phyloP scores from a whole-genome alignment of 2,329 filamentous ascomycete species.

The Monosporascus sp. region DNA sequence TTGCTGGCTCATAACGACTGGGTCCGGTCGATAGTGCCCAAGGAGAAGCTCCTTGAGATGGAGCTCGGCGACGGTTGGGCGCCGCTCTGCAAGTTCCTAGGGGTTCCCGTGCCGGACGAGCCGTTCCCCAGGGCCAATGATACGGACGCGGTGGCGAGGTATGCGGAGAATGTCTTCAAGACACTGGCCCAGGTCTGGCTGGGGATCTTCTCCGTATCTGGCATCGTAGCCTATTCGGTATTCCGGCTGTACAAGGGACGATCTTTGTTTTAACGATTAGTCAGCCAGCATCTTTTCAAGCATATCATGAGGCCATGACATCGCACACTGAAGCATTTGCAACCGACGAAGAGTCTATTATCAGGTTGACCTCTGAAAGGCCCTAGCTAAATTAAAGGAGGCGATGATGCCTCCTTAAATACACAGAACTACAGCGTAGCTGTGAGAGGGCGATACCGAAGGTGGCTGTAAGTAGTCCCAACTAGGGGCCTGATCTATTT shows the following conservation, averaged over 20 bases:
- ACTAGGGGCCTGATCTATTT: too few relatives aligned
- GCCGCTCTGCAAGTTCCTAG: constrained; percentile 23
- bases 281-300: not conserved
- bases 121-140: constrained; percentile 15
- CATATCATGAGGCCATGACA: too few relatives aligned
- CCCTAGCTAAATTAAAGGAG: too few relatives aligned
- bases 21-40: constrained; percentile 13
- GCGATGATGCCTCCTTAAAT: too few relatives aligned
- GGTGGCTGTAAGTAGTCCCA: too few relatives aligned
- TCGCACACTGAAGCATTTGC: too few relatives aligned
- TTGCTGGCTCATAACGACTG: constrained; percentile 2
- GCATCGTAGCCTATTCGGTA: not conserved
- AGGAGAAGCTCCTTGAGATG: constrained; percentile 24
- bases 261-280: not conserved
- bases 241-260: not conserved
- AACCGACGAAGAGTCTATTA: too few relatives aligned
- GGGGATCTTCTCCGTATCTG: not conserved
- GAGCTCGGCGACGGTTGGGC: constrained; percentile 22
- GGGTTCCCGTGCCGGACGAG: constrained; percentile 11
- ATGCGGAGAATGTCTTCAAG: not conserved
- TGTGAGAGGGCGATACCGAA: too few relatives aligned
- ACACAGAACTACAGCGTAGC: too few relatives aligned
- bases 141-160: not conserved
- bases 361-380: too few relatives aligned
- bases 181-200: not conserved